These are phyloP conservation scores for Ajuga chamaepitys DNA, from an alignment of 257 asterid genomes.

Conservation along the genomic window DNA sequence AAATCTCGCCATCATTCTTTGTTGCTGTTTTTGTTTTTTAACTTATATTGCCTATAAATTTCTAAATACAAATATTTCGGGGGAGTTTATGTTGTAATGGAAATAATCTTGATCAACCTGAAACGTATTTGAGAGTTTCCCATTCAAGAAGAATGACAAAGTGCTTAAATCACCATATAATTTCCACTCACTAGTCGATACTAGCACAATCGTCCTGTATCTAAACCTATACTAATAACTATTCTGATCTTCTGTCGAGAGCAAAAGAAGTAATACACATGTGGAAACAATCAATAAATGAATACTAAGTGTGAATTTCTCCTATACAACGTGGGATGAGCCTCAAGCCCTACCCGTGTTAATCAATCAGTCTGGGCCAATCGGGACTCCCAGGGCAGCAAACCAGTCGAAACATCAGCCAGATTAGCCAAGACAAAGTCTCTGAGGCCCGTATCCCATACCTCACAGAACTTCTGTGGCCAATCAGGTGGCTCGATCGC, in stretches of 20 bases:
- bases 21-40: not conserved
- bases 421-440: slow-evolving; percentile 76
- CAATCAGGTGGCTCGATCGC: slow-evolving; percentile 84
- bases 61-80: not conserved
- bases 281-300: slow-evolving; percentile 17
- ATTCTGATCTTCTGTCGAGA: slow-evolving; percentile 7
- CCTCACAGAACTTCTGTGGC: slow-evolving; percentile 72
- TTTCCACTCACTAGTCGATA: not conserved
- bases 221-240: slow-evolving; percentile 11
- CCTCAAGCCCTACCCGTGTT: not conserved
- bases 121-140: not conserved
- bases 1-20: not conserved
- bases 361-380: not conserved
- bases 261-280: slow-evolving; percentile 1
- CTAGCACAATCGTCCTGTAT: slow-evolving; percentile 1
- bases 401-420: slow-evolving; percentile 57
- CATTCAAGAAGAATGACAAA: not conserved
- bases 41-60: not conserved
- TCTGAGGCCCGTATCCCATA: slow-evolving; percentile 76
- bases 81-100: not conserved
- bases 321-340: slow-evolving; percentile 16
- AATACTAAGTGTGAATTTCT: slow-evolving; percentile 3
- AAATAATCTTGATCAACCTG: not conserved
- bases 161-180: not conserved
- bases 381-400: slow-evolving; percentile 73